Percentiles rank a stretch among this genome's conserved stretches.
phyloP scores from a whole-genome alignment of 768 basidiomycete genomes.

The Cystofilobasidium bisporidii region DNA sequence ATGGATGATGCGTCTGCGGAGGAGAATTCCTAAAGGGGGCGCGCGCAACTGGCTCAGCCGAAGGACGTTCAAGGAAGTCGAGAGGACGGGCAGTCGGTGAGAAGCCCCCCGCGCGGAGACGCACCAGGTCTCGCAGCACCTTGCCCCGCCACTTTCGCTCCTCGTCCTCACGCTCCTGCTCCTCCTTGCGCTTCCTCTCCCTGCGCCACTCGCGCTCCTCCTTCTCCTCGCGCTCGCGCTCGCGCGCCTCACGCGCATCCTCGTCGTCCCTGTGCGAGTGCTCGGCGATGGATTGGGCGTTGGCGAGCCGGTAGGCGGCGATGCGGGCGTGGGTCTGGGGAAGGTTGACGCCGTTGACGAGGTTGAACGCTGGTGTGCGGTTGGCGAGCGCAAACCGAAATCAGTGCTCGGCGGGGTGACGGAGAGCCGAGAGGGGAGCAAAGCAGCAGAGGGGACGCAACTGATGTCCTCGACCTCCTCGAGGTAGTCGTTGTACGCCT shows the following conservation, averaged over 20 bases:
- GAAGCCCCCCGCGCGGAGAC: constrained; percentile 32
- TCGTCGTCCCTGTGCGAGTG: constrained; percentile 65
- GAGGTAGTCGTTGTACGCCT: constrained; percentile 85
- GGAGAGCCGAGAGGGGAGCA: neutral
- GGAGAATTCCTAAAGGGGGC: constrained; percentile 2
- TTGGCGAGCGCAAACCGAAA: too few relatives aligned
- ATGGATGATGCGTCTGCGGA: constrained; percentile 14
- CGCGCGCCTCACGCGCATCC: constrained; percentile 54
- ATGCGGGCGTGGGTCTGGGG: constrained; percentile 74
- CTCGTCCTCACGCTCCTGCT: constrained; percentile 30
- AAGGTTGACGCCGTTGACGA: constrained; percentile 79
- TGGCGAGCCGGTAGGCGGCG: constrained; percentile 65
- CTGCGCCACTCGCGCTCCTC: constrained; percentile 49
- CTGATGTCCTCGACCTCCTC: constrained; percentile 91
- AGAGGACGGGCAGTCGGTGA: too few relatives aligned
- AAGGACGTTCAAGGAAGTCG: too few relatives aligned
- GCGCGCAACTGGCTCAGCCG: too few relatives aligned
- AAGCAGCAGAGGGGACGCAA: constrained; percentile 38
- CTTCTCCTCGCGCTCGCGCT: constrained; percentile 59
- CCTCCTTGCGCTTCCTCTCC: constrained; percentile 28
- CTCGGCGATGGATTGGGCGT: constrained; percentile 66
- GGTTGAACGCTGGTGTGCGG: constrained; percentile 90
- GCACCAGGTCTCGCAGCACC: constrained; percentile 72
- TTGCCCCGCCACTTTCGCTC: constrained; percentile 55
- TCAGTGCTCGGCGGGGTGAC: too few relatives aligned